A percentile compares a stretch with the other conserved stretches of the same genome.
phyloP scores from a whole-genome alignment of 768 basidiomycete species.

The Boletus vermiculosoides region DNA sequence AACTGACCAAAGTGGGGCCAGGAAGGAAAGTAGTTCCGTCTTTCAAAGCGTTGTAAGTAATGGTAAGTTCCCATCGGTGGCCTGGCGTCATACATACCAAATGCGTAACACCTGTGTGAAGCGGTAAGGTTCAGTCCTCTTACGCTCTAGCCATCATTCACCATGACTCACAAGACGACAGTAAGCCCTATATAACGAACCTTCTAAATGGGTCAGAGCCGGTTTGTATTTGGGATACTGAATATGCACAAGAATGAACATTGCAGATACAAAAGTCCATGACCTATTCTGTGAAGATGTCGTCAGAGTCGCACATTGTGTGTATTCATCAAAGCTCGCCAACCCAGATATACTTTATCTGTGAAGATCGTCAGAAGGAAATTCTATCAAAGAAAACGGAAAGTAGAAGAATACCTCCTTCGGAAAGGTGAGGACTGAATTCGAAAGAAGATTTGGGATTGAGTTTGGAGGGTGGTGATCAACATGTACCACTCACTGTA shows the following conservation, averaged over 20 bases:
- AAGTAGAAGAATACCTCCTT: constrained; percentile 11
- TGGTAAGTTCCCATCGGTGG: neutral
- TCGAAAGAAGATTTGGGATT: neutral
- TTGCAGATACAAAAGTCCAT: constrained; percentile 15
- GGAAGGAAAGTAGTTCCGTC: constrained; percentile 19
- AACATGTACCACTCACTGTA: neutral
- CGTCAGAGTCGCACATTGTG: neutral
- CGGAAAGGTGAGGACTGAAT: constrained; percentile 15
- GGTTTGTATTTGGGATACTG: neutral
- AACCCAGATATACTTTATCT: constrained; percentile 19
- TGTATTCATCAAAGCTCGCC: neutral
- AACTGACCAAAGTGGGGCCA: constrained; percentile 15
- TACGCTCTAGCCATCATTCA: neutral
- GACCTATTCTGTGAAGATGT: constrained; percentile 7
- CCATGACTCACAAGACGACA: constrained; percentile 8
- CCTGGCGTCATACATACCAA: constrained; percentile 5
- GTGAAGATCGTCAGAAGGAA: neutral
- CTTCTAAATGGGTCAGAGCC: constrained; percentile 5
- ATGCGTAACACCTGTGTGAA: neutral
- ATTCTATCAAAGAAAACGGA: neutral
- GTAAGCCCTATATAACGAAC: constrained; percentile 18
- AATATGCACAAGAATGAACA: constrained; percentile 20
- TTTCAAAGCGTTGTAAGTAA: constrained; percentile 7
- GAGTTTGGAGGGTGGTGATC: neutral
- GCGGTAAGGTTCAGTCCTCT: neutral